These are phyloP conservation scores for Oenanthe javanica DNA, from an alignment of 140 eudicot genomes.

Conservation along the genomic window DNA sequence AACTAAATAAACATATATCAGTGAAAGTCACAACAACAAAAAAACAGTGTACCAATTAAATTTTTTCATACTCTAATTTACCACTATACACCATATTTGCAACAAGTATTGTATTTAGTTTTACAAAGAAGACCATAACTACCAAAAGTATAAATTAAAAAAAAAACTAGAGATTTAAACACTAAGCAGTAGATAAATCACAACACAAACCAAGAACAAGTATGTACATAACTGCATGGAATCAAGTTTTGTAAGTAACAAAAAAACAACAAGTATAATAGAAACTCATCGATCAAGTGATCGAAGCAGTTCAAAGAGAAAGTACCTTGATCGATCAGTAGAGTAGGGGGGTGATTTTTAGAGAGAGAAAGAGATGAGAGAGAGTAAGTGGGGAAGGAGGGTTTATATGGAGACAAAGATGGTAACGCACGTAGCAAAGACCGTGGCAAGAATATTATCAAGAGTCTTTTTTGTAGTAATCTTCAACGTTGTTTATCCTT, in stretches of 20 bases:
- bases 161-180: background rate
- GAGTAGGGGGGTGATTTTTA: background rate
- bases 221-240: background rate
- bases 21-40: background rate
- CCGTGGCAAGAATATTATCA: background rate
- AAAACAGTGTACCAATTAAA: background rate
- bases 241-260: background rate
- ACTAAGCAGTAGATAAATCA: background rate
- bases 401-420: background rate
- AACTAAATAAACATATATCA: background rate
- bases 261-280: background rate
- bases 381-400: background rate
- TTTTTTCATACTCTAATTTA: background rate
- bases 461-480: background rate
- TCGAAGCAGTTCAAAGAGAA: background rate
- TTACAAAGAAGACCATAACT: background rate
- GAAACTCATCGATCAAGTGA: background rate
- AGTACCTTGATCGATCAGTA: background rate
- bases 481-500: background rate
- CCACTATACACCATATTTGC: background rate
- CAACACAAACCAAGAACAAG: background rate
- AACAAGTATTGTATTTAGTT: background rate
- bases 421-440: conserved; percentile 2
- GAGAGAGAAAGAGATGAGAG: background rate
- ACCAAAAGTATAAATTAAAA: background rate